Conservation (phyloP, 2,329 filamentous ascomycete genomes). For the Ophiocordyceps australis region DNA sequence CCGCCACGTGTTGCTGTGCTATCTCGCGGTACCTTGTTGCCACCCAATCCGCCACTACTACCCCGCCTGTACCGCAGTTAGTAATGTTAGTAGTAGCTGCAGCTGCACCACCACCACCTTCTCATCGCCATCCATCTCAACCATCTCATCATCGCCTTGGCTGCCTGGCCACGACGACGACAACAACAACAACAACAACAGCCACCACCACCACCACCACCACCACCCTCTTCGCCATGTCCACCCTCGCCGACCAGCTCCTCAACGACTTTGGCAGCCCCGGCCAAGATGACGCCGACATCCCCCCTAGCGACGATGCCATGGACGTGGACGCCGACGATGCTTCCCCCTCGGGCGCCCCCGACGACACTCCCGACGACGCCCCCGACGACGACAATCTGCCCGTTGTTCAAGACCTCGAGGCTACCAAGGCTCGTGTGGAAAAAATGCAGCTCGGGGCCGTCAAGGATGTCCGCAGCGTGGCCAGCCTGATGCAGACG, state of each 20-base stretch:
- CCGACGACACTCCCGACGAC: slow-evolving; percentile 31
- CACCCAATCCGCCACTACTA: too few relatives aligned
- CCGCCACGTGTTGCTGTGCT: too few relatives aligned
- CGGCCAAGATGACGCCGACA: slow-evolving; percentile 43
- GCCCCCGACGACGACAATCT: slow-evolving; percentile 27
- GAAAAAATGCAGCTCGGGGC: slow-evolving; percentile 65
- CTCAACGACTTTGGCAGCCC: slow-evolving; percentile 52
- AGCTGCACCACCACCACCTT: too few relatives aligned
- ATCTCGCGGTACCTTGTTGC: too few relatives aligned
- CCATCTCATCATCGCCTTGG: too few relatives aligned
- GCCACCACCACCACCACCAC: not conserved
- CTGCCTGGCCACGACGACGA: too few relatives aligned
- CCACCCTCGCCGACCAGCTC: slow-evolving; percentile 81
- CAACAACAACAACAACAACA: not conserved
- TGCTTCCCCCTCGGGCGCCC: slow-evolving; percentile 29
- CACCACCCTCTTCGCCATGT: slow-evolving; percentile 35
- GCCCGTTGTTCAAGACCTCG: slow-evolving; percentile 40
- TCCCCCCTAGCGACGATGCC: slow-evolving; percentile 16
- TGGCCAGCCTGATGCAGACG: slow-evolving; percentile 65
- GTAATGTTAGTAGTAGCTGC: too few relatives aligned
- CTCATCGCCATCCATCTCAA: too few relatives aligned
- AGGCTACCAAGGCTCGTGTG: slow-evolving; percentile 58
- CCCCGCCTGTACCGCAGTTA: too few relatives aligned
- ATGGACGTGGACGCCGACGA: slow-evolving; percentile 44
- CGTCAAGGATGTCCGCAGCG: slow-evolving; percentile 62